These are phyloP conservation scores for Acacia confusa DNA, from an alignment of 306 rosid species.

Conservation along the genomic window DNA sequence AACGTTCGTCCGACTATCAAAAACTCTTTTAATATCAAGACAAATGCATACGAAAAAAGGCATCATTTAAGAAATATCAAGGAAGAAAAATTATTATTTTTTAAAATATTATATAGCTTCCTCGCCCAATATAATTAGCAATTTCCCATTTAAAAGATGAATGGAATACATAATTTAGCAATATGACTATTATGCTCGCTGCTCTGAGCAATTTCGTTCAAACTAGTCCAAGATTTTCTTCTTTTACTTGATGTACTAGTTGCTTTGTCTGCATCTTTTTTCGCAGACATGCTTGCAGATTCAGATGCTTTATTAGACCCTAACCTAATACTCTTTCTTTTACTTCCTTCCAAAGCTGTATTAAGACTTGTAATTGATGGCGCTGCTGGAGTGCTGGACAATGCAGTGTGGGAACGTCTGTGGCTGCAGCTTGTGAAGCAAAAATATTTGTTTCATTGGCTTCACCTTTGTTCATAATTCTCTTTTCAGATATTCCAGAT, in stretches of 20 bases:
- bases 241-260: conserved; percentile 46
- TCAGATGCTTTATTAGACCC: conserved; percentile 39
- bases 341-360: conserved; percentile 37
- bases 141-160: conserved; percentile 30
- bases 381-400: conserved; percentile 35
- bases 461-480: conserved; percentile 19
- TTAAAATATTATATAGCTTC: background rate
- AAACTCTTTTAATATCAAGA: background rate
- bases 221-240: conserved; percentile 72
- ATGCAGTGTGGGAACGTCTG: conserved; percentile 9
- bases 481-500: conserved; percentile 33
- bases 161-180: conserved; percentile 48
- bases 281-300: conserved; percentile 30
- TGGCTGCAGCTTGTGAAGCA: conserved; percentile 15
- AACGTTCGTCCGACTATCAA: background rate
- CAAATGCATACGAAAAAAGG: background rate
- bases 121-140: background rate
- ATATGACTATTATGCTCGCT: conserved; percentile 31
- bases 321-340: conserved; percentile 47
- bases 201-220: conserved; percentile 63
- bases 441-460: conserved; percentile 22
- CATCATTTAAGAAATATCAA: background rate
- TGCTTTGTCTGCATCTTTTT: conserved; percentile 36
- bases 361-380: conserved; percentile 21
- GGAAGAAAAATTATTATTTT: background rate